Base-by-base conservation (phyloP, 2,329 filamentous ascomycete genomes). In the Arthrobotrys musiformis region DNA sequence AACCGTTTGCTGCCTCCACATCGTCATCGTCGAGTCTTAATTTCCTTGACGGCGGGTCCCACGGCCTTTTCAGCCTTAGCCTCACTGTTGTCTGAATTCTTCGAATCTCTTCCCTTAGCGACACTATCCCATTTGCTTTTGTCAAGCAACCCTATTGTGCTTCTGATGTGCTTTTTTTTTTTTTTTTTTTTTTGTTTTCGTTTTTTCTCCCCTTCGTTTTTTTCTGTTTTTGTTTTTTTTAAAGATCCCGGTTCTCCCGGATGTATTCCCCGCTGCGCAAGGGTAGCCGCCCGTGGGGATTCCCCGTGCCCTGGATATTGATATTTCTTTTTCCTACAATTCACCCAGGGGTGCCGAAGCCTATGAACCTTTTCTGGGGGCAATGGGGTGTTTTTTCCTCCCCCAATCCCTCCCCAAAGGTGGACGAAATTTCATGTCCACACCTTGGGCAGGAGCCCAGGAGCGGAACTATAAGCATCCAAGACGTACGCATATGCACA, bases 11-110 rank as follows among this genome's bases (percentile, higher is more conserved):
- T 64, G 50, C 64, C 58, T 69, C 60, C 64, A 69, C 64, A 64
- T 75, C 70, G 70, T 75, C 70, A 68, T 68, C 48, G 67, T 69
- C 63, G 35, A 69, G 60, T 68, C 70, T 69, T 62, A 75, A 75
- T 75, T 68, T 68, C 54, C 63, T 58, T 50, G 63, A 75, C 54
- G 58, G 63, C 58, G 56, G 63, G 63, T 44, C 64, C 37, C 56
- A 67, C 46, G 28, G 42, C 54, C 70, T 61, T 54, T 63, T 64
- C 72, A 76, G 72, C 72, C 64, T 76, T 69, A 76, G 72, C 72
- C 62, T 28, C 58, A 54, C 46, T 24, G 48, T 76, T 48, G 70
- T 67, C 48, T 69, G 35, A 68, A 69, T 54, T 75, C 58, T 54
- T 52, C n/a, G n/a, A n/a, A n/a, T n/a, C 19, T 42, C 56, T 44